Evolutionary conservation across 331 rosid species (phyloP).

Genomic region (Malus hybrid): DNA sequence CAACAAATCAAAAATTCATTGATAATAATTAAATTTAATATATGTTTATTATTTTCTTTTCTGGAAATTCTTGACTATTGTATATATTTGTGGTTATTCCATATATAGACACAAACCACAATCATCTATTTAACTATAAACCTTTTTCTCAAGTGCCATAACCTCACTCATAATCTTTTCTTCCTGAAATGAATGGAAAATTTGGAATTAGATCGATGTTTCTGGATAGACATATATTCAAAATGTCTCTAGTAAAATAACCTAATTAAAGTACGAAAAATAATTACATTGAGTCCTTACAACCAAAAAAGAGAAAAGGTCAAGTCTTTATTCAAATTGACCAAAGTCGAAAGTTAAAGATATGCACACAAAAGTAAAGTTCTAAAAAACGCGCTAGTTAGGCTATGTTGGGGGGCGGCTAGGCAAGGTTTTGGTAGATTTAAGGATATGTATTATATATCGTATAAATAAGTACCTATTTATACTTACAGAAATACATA

Average conservation of each 20-base stretch:
- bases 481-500: too few species aligned
- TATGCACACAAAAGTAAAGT: not conserved
- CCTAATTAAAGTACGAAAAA: not conserved
- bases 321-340: not conserved
- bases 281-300: too few species aligned
- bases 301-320: not conserved
- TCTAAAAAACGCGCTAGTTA: too few species aligned
- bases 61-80: not conserved
- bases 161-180: slow-evolving; percentile 23
- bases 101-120: not conserved
- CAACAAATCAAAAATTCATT: not conserved
- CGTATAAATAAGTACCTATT: too few species aligned
- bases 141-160: slow-evolving; percentile 33
- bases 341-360: not conserved
- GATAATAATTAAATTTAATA: not conserved
- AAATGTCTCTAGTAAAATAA: not conserved
- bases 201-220: not conserved
- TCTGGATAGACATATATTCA: not conserved
- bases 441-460: too few species aligned
- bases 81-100: not conserved
- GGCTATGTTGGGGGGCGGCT: too few species aligned
- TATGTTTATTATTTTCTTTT: not conserved
- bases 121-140: slow-evolving; percentile 4
- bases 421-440: too few species aligned
- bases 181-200: slow-evolving; percentile 30